Evolutionary conservation across 331 rosid species (phyloP), one percentile per base, ranked within the genome.

Genomic region (Acacia concinna): DNA sequence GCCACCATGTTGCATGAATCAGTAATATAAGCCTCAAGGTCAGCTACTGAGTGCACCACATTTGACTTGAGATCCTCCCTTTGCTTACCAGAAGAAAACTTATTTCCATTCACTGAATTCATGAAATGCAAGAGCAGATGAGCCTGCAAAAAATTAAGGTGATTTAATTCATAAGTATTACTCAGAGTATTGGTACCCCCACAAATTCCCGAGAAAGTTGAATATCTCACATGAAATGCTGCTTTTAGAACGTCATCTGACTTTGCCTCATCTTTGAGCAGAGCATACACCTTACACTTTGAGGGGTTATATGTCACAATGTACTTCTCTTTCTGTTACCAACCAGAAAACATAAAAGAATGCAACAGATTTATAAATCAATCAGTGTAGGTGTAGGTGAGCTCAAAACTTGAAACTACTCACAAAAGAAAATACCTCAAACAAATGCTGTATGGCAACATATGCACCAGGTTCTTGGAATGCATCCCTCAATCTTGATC

Each of bases 191-290:
- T 32, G 66, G 21, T 73, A 23, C 37, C 68, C 38, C n/a, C 64
- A 69, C 15, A 66, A 73, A 56, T 63, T 31, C 75, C 68, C 47
- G 68, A 81, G 68, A 81, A 11, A 81, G 80, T 32, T 51, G 67
- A 74, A 46, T 83, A 81, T 85, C 98, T 90, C 90, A 96, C 99
- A 32, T 96, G 99, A 79, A 93, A 96, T 73, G 98, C 94, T 14
- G 99, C 99, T 86, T 91, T 96, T 57, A 96, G 79, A 81, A 96
- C 93, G 89, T 96, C 99, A 43, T 96, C 99, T 14, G 99, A 86
- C 91, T 90, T 93, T 0, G 99, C 99, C 87, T 93, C 91, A 82
- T 91, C 97, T 86, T 96, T 96, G 56, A 96, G 93, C 84, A 96
- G 89, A 37, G 99, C 99, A 81, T 93, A 92, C 75, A 93, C 94